phyloP scores from a whole-genome alignment of 208 protist genomes.

The Giardia muris region DNA sequence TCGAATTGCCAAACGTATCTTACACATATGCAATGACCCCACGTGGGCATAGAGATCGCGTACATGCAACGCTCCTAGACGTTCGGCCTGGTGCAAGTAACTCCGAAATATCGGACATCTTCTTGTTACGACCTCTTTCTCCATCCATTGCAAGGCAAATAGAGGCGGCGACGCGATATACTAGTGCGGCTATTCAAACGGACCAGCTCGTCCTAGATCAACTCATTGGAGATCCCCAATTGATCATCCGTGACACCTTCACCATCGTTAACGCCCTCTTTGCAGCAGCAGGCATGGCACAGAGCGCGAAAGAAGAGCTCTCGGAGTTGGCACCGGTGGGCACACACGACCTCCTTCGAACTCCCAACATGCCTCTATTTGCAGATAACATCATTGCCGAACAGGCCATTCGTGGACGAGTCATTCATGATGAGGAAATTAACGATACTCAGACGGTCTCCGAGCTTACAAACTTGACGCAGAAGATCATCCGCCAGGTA shows the following conservation, averaged over 20 bases:
- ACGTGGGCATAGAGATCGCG: no score
- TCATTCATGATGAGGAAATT: not conserved
- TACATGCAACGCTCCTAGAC: no score
- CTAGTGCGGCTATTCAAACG: not conserved
- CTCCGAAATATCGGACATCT: no score
- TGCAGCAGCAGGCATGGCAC: not conserved
- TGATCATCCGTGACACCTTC: not conserved
- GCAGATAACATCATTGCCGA: not conserved
- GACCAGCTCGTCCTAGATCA: not conserved
- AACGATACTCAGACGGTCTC: no score
- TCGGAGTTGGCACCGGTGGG: not conserved
- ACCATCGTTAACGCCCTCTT: not conserved
- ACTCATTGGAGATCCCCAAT: not conserved
- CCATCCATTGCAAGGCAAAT: not conserved
- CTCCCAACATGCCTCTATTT: not conserved
- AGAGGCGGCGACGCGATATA: not conserved
- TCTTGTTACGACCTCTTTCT: not conserved
- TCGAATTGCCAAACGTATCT: no score
- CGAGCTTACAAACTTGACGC: no score
- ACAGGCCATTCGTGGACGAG: not conserved
- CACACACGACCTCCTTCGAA: not conserved
- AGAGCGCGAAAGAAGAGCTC: not conserved
- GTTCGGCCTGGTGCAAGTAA: no score
- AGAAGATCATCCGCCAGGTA: no score
- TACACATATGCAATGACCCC: no score